Conservation (phyloP, 2,329 filamentous ascomycete species). For the Coniochaeta prunicola region DNA sequence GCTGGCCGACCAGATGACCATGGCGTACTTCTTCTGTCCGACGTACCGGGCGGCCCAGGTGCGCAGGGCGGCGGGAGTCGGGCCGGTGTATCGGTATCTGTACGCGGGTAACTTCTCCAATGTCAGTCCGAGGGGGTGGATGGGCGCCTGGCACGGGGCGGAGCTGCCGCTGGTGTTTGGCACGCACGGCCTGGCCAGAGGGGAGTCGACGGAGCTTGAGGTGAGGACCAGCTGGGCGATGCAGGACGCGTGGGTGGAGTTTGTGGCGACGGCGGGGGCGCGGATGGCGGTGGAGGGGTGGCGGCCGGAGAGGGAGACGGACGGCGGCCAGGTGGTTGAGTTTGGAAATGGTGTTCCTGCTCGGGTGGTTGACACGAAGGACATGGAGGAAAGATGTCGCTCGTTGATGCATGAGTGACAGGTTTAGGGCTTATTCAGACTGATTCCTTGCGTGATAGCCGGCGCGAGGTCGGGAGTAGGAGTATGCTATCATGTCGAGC, state of each 20-base stretch:
- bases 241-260: constrained; percentile 13
- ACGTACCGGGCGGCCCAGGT: constrained; percentile 8
- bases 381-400: constrained; percentile 1
- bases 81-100: constrained; percentile 17
- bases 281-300: constrained; percentile 3
- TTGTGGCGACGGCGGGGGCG: constrained; percentile 6
- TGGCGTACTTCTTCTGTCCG: constrained; percentile 17
- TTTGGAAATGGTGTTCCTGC: not conserved
- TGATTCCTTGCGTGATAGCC: no score
- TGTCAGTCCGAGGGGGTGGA: constrained; percentile 15
- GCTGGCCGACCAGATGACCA: constrained; percentile 6
- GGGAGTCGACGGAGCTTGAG: constrained; percentile 10
- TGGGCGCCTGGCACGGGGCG: constrained; percentile 21
- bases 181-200: constrained; percentile 13
- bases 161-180: constrained; percentile 26
- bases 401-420: not conserved
- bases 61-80: constrained; percentile 7
- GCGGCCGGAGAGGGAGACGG: not conserved
- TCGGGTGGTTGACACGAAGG: not conserved
- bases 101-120: constrained; percentile 22
- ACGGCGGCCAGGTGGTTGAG: not conserved
- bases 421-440: no score
- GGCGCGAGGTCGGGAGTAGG: no score
- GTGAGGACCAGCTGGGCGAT: constrained; percentile 10
- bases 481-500: no score